Percentiles rank a stretch among this genome's conserved stretches.
These are phyloP conservation scores for Protostelium mycophagum DNA, from an alignment of 78 protist species.

Conservation along the genomic window DNA sequence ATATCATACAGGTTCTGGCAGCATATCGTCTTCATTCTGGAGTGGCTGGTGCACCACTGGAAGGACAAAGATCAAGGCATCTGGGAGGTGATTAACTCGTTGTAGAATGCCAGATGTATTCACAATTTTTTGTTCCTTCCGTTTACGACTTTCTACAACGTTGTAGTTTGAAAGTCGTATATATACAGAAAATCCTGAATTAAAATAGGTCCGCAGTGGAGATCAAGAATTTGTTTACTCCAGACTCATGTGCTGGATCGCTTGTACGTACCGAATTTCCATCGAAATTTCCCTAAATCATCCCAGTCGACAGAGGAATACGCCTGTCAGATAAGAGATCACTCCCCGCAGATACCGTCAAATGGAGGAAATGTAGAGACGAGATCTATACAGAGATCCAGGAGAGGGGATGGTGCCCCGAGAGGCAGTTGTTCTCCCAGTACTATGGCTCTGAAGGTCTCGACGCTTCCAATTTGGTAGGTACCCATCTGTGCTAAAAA, in stretches of 20 bases:
- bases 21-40: slow-evolving; percentile 27
- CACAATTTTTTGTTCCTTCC: no score
- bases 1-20: slow-evolving; percentile 52
- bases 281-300: background rate
- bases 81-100: slow-evolving; percentile 39
- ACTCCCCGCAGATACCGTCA: slow-evolving; percentile 40
- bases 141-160: no score
- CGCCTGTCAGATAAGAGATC: slow-evolving; percentile 51
- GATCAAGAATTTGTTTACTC: slow-evolving; percentile 47
- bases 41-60: slow-evolving; percentile 37
- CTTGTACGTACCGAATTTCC: background rate
- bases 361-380: slow-evolving; percentile 29
- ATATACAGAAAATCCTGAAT: no score
- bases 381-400: slow-evolving; percentile 42
- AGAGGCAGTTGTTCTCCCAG: slow-evolving; percentile 23
- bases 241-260: slow-evolving; percentile 62
- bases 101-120: no score
- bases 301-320: slow-evolving; percentile 36
- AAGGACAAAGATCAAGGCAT: slow-evolving; percentile 45
- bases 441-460: slow-evolving; percentile 26
- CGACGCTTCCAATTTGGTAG: slow-evolving; percentile 28
- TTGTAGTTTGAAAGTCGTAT: no score
- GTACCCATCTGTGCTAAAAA: no score
- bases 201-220: no score
- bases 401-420: slow-evolving; percentile 18